Evolutionary conservation across 257 asterid species (phyloP), one percentile per base, ranked within the genome.

Genomic region (Solanum pinnatisectum): DNA sequence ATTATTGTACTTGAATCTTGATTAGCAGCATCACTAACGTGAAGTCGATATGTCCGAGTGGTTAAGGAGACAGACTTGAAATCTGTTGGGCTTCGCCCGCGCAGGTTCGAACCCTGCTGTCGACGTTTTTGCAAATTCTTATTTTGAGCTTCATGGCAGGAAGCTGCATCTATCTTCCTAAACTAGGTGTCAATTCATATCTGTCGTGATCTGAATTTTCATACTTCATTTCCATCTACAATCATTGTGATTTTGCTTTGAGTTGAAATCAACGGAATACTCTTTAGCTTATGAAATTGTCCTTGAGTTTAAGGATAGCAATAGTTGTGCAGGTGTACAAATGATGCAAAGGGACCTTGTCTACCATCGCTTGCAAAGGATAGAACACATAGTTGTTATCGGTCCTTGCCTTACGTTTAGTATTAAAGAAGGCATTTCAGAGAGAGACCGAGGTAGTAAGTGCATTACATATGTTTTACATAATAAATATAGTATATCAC

Each of bases 21-120:
- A 56, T 56, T 70, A 30, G 76, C 39, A 13, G 8, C 8, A 0
- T 3, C 33, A 30, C 3, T 14, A 6, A 32, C 5, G 78, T 71
- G 13, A 18, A 5, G 95, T 93, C 95, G 92, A 91, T 93, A 93
- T 94, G 98, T 94, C 98, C 97, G 96, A 95, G 98, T 95, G 98
- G 97, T 94, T 94, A 94, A 94, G 98, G 97, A 94, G 98, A 95
- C 96, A 94, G 96, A 94, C 97, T 93, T 94, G 98, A 95, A 93
- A 94, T 94, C 96, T 94, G 94, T 91, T 79, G 84, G 65, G 65
- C 84, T 79, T 27, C 84, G 39, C 84, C 84, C 84, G 39, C 65
- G 65, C 65, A 79, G 84, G 84, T 79, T 79, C 65, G 39, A 79
- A 79, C 65, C 39, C 84, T 78, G 84, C 84, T 42, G 65, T 78